phyloP scores from a whole-genome alignment of 257 asterid genomes.

The Plectranthus barbatus region DNA sequence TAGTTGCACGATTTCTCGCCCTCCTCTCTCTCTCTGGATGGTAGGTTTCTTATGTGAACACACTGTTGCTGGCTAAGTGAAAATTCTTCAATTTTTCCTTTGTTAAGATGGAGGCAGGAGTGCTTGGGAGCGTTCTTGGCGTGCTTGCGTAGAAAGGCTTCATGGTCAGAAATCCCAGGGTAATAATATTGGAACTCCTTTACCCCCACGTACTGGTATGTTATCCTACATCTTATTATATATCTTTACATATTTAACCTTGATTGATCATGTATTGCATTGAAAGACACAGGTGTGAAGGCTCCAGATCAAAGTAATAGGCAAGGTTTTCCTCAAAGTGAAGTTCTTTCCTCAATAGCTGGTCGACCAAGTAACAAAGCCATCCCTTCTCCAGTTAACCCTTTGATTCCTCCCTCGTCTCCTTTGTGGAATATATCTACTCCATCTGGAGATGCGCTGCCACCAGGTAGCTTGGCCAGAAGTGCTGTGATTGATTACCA shows the following conservation, averaged over 20 bases:
- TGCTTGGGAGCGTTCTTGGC: conserved; percentile 89
- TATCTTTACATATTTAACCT: conserved; percentile 6
- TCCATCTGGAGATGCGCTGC: conserved; percentile 54
- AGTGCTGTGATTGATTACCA: conserved; percentile 59
- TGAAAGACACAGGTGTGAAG: conserved; percentile 48
- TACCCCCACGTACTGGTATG: conserved; percentile 59
- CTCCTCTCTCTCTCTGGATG: neutral
- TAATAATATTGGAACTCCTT: conserved; percentile 47
- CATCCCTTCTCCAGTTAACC: conserved; percentile 48
- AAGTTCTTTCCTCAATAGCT: conserved; percentile 37
- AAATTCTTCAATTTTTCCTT: neutral
- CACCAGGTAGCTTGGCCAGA: conserved; percentile 44
- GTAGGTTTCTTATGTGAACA: neutral
- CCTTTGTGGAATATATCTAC: conserved; percentile 87
- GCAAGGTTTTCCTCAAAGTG: conserved; percentile 42
- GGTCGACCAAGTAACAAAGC: conserved; percentile 48
- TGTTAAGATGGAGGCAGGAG: conserved; percentile 69
- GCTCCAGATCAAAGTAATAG: conserved; percentile 46
- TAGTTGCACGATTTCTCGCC: conserved; percentile 14
- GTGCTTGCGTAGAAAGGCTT: conserved; percentile 61
- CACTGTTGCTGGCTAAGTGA: conserved; percentile 9
- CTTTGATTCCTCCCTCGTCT: conserved; percentile 67
- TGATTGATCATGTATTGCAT: conserved; percentile 15
- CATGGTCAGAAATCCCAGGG: conserved; percentile 45
- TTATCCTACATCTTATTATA: conserved; percentile 7